Evolutionary conservation across 2,329 filamentous ascomycete genomes (phyloP), one percentile per base, ranked within the genome.

Genomic region (Fusarium oligoseptatum): DNA sequence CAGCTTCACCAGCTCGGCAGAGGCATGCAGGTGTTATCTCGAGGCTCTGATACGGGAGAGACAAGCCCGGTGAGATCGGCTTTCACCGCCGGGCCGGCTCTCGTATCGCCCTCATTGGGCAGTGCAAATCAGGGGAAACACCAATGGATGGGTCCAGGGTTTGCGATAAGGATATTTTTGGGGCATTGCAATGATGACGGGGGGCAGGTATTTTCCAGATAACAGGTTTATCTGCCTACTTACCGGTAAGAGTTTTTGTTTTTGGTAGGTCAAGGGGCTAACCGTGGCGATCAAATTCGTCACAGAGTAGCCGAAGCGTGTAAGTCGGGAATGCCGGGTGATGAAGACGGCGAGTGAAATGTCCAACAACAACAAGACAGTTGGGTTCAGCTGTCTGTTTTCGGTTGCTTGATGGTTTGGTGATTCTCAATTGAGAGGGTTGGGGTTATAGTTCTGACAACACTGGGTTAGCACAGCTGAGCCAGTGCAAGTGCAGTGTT

Each of bases 81-180:
- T 69, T 77, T 79, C 76, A 76, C 76, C 76, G 76, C 77, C 77
- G 77, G 77, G 64, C 77, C 77, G 77, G 77, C 72, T 72, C 76
- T 78, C 75, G 72, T 77, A 71, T 75, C 71, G 69, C 66, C 61
- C 55, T 71, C 71, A 77, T 75, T 75, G 72, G 67, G 67, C 55
- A 70, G 68, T 68, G 58, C 32, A 64, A 66, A 68, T 75, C 68
- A 76, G 71, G 68, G 71, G 73, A 48, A 71, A 58, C 37, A 32
- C 70, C 64, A 74, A 71, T 73, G 55, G 74, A 69, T 45, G 48
- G 56, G 66, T 52, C 64, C 56, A 56, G 68, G 55, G 60, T 60
- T 74, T 41, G 70, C 67, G 73, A 76, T 75, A 76, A 75, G 73
- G 67, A 66, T 24, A 60, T 36, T 60, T 68, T 34, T 45, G 48